A percentile compares a stretch with the other conserved stretches of the same genome.
These are phyloP conservation scores for Zopfochytrium polystomum DNA, from an alignment of 371 early-diverging fungal species.

Conservation along the genomic window DNA sequence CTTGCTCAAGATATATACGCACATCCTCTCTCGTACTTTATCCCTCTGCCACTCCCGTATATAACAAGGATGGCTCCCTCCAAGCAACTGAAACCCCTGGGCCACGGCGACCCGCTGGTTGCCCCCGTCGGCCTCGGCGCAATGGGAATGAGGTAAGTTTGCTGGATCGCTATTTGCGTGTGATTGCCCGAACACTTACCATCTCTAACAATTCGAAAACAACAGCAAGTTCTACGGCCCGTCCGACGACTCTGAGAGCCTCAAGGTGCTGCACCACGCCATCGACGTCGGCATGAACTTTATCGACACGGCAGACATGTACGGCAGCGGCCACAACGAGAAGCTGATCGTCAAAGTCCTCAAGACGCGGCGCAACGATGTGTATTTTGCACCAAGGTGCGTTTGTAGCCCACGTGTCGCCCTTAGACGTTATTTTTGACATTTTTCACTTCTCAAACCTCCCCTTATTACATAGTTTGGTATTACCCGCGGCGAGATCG, in stretches of 20 bases:
- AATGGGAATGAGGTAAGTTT: no score
- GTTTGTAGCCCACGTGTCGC: no score
- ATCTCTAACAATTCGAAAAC: no score
- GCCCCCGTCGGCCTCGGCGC: no score
- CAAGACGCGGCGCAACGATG: constrained; percentile 28
- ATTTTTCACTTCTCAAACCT: not conserved
- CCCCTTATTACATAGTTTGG: constrained; percentile 30
- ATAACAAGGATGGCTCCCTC: no score
- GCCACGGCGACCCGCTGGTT: no score
- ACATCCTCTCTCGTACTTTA: no score
- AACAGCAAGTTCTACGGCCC: not conserved
- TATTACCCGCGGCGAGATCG: constrained; percentile 32
- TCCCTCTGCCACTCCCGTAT: no score
- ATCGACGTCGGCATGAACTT: constrained; percentile 31
- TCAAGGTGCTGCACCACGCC: constrained; percentile 17
- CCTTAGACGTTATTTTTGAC: not conserved
- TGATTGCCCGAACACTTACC: no score
- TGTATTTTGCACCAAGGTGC: constrained; percentile 51
- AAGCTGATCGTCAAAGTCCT: constrained; percentile 37
- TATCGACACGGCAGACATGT: constrained; percentile 35
- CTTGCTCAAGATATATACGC: no score
- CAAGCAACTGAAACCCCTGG: no score
- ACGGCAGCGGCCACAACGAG: constrained; percentile 35
- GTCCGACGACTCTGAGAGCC: not conserved
- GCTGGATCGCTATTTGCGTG: no score